Evolutionary conservation across 495 filamentous ascomycete genomes (phyloP).

Genomic region (Chaetomidium leptoderma): DNA sequence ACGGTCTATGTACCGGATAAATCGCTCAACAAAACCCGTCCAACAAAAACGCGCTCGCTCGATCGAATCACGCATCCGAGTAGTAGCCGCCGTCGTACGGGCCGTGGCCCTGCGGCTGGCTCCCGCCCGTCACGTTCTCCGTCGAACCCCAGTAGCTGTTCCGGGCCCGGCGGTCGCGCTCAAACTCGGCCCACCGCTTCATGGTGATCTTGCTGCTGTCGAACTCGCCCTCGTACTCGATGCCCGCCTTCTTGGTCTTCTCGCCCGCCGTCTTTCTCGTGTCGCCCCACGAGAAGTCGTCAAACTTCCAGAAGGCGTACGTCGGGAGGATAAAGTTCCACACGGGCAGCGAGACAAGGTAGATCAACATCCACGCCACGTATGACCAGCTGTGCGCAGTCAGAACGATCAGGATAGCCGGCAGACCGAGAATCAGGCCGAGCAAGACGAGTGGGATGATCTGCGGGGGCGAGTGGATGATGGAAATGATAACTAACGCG

Average conservation of each 20-base stretch:
- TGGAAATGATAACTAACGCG: conserved; percentile 71
- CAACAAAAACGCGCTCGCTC: not conserved
- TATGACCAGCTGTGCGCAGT: conserved; percentile 95
- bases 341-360: conserved; percentile 85
- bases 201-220: conserved; percentile 97
- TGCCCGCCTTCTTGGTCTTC: conserved; percentile 70
- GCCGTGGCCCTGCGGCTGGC: conserved; percentile 36
- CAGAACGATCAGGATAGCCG: conserved; percentile 86
- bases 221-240: conserved; percentile 91
- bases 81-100: conserved; percentile 50
- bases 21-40: not conserved
- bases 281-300: conserved; percentile 99
- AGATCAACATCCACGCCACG: conserved; percentile 95
- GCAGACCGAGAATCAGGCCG: conserved; percentile 87
- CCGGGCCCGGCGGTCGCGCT: conserved; percentile 49
- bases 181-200: conserved; percentile 97
- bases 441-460: conserved; percentile 89
- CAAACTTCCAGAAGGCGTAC: conserved; percentile 99
- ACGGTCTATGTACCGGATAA: not conserved
- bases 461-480: conserved; percentile 76
- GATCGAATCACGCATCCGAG: conserved; percentile 48
- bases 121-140: conserved; percentile 42
- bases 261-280: conserved; percentile 94
- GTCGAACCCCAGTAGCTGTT: conserved; percentile 46
- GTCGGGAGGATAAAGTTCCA: conserved; percentile 96